These are phyloP conservation scores for Drechslerella dactyloides DNA, from an alignment of 2,329 filamentous ascomycete genomes.

Conservation along the genomic window DNA sequence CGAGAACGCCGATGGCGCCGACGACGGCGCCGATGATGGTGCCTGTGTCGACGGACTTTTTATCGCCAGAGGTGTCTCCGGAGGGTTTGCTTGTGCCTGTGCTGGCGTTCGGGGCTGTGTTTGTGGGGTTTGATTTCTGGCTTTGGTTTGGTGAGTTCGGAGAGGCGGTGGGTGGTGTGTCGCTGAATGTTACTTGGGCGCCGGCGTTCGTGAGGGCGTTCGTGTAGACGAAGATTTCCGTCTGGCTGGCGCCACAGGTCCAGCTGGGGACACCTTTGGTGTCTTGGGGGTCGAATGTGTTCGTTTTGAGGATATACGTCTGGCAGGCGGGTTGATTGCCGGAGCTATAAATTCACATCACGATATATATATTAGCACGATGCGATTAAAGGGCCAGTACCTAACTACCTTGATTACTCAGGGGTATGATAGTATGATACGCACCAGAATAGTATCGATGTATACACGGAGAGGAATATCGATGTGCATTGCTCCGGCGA, in stretches of 20 bases:
- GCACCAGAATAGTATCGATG: slow-evolving; percentile 26
- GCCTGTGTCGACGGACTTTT: slow-evolving; percentile 22
- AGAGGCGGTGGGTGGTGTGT: neutral
- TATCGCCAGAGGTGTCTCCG: slow-evolving; percentile 2
- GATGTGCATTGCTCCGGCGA: neutral
- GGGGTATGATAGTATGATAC: neutral
- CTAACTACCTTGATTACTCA: neutral
- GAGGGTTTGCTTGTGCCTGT: neutral
- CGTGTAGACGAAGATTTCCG: slow-evolving; percentile 23
- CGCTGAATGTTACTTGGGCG: slow-evolving; percentile 10
- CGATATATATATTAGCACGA: neutral
- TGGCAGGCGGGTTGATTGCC: slow-evolving; percentile 31
- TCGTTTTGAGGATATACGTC: slow-evolving; percentile 30
- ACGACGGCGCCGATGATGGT: slow-evolving; percentile 34
- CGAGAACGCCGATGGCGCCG: slow-evolving; percentile 32
- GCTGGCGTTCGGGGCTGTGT: neutral
- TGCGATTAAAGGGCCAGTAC: neutral
- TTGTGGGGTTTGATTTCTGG: slow-evolving; percentile 10
- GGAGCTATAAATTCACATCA: slow-evolving; percentile 3
- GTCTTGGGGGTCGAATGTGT: slow-evolving; percentile 17
- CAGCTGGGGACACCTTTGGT: slow-evolving; percentile 19
- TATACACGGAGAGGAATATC: slow-evolving; percentile 17
- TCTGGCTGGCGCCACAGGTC: slow-evolving; percentile 21
- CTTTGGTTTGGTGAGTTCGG: neutral
- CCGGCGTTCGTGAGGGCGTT: slow-evolving; percentile 14